phyloP scores from a whole-genome alignment of 163 green algal genomes.

The Scenedesmus sp. region DNA sequence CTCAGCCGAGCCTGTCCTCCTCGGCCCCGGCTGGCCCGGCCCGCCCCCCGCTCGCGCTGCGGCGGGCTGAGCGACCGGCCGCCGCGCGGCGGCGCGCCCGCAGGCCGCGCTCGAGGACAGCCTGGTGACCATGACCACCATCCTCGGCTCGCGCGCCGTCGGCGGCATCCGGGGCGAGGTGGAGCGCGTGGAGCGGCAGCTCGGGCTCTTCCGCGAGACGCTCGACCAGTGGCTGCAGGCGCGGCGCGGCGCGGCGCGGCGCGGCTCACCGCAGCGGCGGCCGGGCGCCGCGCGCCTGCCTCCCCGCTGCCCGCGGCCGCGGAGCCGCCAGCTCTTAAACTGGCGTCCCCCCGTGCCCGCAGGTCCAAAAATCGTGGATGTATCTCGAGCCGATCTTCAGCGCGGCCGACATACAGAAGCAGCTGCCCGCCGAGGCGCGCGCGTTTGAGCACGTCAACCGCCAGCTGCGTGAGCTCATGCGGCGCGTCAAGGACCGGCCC shows the following conservation, averaged over 20 bases:
- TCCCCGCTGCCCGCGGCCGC: too few relatives aligned
- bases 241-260: too few relatives aligned
- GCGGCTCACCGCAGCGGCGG: not conserved
- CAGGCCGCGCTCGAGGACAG: constrained; percentile 82
- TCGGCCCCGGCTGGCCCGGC: not conserved
- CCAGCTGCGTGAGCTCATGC: constrained; percentile 85
- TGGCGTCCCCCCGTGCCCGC: too few relatives aligned
- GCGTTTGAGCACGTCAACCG: constrained; percentile 83
- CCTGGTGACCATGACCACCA: constrained; percentile 89
- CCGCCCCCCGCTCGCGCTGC: not conserved
- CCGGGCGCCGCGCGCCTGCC: too few relatives aligned
- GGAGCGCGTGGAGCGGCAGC: constrained; percentile 81
- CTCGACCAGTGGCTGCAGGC: constrained; percentile 82
- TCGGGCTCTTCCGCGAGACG: constrained; percentile 80
- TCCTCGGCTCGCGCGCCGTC: constrained; percentile 78
- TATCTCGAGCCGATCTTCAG: constrained; percentile 91
- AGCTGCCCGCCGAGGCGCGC: constrained; percentile 83
- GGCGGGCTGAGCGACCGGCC: too few relatives aligned
- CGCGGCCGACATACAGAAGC: constrained; percentile 86
- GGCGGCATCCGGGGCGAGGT: constrained; percentile 79
- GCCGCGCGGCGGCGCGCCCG: too few relatives aligned
- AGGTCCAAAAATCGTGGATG: constrained; percentile 85
- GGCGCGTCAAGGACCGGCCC: constrained; percentile 68
- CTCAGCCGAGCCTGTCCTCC: too few relatives aligned
- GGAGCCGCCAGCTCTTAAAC: too few relatives aligned